Conservation (phyloP, 2,329 filamentous ascomycete genomes). For the Chaetothyriales sp. region DNA sequence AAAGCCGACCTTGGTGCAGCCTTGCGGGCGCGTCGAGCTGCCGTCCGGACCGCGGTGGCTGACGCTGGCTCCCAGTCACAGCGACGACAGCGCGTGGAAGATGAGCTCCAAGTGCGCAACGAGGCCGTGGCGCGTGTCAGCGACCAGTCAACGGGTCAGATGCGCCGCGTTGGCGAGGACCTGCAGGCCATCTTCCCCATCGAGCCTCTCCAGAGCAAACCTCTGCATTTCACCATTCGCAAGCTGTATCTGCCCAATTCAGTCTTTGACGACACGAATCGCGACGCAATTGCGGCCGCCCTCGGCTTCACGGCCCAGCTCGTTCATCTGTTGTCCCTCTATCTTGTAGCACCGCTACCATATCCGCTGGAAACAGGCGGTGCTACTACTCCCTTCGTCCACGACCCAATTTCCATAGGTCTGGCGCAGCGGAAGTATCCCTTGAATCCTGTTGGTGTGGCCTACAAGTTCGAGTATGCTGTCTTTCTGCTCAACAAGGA, state of each 20-base stretch:
- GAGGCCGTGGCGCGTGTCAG: conserved; percentile 28
- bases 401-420: conserved; percentile 51
- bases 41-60: conserved; percentile 4
- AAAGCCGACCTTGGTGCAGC: conserved; percentile 30
- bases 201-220: conserved; percentile 45
- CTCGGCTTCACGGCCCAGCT: conserved; percentile 67
- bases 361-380: conserved; percentile 62
- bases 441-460: conserved; percentile 56
- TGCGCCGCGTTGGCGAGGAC: conserved; percentile 75
- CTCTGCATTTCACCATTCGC: conserved; percentile 73
- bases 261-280: conserved; percentile 51
- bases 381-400: conserved; percentile 59
- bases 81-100: neutral
- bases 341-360: conserved; percentile 61
- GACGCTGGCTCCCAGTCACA: conserved; percentile 1
- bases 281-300: conserved; percentile 63
- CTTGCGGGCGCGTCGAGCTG: conserved; percentile 18
- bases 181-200: conserved; percentile 69
- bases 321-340: conserved; percentile 62
- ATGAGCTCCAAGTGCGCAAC: conserved; percentile 1
- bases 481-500: conserved; percentile 96
- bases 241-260: conserved; percentile 67
- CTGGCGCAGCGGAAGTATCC: conserved; percentile 58
- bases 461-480: conserved; percentile 88
- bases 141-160: conserved; percentile 65